phyloP scores from a whole-genome alignment of 352 stramenopile species.

The Pythium pyrilobum region DNA sequence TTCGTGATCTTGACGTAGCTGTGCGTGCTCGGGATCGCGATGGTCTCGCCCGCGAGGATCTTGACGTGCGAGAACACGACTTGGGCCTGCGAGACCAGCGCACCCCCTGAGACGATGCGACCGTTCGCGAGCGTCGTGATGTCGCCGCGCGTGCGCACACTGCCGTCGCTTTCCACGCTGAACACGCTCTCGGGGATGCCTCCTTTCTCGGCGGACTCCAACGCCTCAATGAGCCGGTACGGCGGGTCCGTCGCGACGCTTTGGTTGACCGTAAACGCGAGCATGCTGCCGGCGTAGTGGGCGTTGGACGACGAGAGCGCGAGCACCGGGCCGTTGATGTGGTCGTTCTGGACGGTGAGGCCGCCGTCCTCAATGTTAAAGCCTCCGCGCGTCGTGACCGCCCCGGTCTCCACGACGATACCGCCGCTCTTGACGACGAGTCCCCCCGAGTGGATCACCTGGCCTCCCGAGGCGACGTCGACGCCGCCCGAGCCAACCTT shows the following conservation, averaged over 20 bases:
- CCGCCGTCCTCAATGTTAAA: constrained; percentile 62
- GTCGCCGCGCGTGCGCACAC: constrained; percentile 42
- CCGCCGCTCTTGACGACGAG: constrained; percentile 51
- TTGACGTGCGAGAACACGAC: constrained; percentile 42
- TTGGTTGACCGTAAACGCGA: constrained; percentile 40
- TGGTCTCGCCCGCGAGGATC: constrained; percentile 27
- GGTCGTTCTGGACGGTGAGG: constrained; percentile 36
- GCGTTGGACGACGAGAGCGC: constrained; percentile 35
- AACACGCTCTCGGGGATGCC: constrained; percentile 23
- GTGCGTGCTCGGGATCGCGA: constrained; percentile 51
- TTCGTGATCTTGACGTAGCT: constrained; percentile 67
- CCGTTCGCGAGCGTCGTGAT: constrained; percentile 38
- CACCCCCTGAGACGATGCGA: constrained; percentile 40
- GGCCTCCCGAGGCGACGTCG: constrained; percentile 46
- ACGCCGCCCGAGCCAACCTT: constrained; percentile 46
- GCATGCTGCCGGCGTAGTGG: constrained; percentile 46
- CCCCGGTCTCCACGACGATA: constrained; percentile 42
- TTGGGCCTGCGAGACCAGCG: constrained; percentile 48
- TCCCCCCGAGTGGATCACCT: constrained; percentile 53
- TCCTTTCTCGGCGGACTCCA: not conserved
- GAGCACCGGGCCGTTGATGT: constrained; percentile 42
- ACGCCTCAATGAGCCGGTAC: constrained; percentile 48
- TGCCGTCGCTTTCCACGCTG: constrained; percentile 42
- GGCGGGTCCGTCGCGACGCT: constrained; percentile 20
- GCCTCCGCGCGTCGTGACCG: constrained; percentile 45